A percentile compares a stretch with the other conserved stretches of the same genome.
Evolutionary conservation across 225 moss, liverwort and hornwort genomes (phyloP).

Genomic region (Sphagnum tenellum): DNA sequence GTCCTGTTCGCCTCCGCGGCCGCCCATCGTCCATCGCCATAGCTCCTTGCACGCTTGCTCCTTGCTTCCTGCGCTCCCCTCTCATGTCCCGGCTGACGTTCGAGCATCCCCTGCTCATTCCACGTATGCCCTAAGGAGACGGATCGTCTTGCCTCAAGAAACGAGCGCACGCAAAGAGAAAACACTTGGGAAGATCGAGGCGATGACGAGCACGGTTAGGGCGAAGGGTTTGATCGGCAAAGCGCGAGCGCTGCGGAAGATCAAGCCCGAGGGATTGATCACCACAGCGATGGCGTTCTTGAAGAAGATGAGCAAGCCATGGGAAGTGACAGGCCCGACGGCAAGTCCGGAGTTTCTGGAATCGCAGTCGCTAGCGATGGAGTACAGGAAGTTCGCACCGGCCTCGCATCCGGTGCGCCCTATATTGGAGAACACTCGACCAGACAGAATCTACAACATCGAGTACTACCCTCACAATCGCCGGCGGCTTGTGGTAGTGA

Average conservation of each 20-base stretch:
- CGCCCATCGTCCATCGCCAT: neutral
- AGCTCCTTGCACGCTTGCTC: neutral
- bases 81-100: too few species aligned
- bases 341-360: conserved; percentile 52
- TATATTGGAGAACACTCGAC: conserved; percentile 65
- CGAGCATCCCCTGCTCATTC: too few species aligned
- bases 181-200: too few species aligned
- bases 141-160: too few species aligned
- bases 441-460: conserved; percentile 72
- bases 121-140: too few species aligned
- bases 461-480: conserved; percentile 77
- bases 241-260: too few species aligned
- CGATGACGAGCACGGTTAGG: too few species aligned
- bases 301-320: conserved; percentile 45
- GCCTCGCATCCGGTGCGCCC: conserved; percentile 60
- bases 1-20: neutral
- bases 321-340: conserved; percentile 79
- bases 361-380: conserved; percentile 44
- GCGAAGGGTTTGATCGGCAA: too few species aligned
- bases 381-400: conserved; percentile 59
- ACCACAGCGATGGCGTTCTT: conserved; percentile 29
- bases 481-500: conserved; percentile 35
- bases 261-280: conserved; percentile 7
- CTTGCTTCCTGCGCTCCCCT: neutral
- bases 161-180: too few species aligned